These are phyloP conservation scores for Pseudocercospora cruenta DNA, from an alignment of 2,329 filamentous ascomycete species.

Conservation along the genomic window DNA sequence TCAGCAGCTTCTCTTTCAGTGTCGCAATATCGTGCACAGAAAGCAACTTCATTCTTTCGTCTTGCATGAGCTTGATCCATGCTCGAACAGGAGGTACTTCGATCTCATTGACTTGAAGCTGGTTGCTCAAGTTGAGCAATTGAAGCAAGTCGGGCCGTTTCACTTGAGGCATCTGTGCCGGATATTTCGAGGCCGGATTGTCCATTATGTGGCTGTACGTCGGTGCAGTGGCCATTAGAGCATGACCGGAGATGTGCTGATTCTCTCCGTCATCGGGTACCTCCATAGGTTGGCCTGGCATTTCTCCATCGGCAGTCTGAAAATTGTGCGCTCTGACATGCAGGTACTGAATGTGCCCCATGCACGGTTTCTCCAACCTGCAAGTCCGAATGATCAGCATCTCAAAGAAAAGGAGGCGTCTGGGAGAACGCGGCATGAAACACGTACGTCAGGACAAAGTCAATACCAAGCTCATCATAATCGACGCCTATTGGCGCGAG, in stretches of 20 bases:
- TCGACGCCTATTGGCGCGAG: slow-evolving; percentile 20
- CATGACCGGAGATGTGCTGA: slow-evolving; percentile 30
- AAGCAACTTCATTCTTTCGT: slow-evolving; percentile 19
- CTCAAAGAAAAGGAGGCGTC: neutral
- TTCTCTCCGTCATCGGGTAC: slow-evolving; percentile 21
- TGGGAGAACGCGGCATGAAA: neutral
- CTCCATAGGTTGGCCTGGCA: slow-evolving; percentile 1
- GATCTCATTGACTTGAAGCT: slow-evolving; percentile 24
- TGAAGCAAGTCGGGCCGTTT: slow-evolving; percentile 25
- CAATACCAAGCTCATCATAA: slow-evolving; percentile 29
- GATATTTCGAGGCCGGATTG: slow-evolving; percentile 18
- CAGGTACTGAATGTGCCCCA: slow-evolving; percentile 30
- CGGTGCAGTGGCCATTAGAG: slow-evolving; percentile 29
- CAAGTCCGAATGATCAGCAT: neutral
- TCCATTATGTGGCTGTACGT: slow-evolving; percentile 24
- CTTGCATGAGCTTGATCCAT: slow-evolving; percentile 29
- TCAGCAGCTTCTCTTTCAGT: slow-evolving; percentile 22
- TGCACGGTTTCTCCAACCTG: slow-evolving; percentile 30
- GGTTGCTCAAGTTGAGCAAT: slow-evolving; percentile 25
- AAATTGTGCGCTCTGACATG: slow-evolving; percentile 30
- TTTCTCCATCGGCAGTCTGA: slow-evolving; percentile 11
- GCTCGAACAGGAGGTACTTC: slow-evolving; percentile 30
- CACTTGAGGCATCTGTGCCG: slow-evolving; percentile 21
- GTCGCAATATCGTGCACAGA: slow-evolving; percentile 22
- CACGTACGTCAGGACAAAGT: slow-evolving; percentile 29